Evolutionary conservation across 495 filamentous ascomycete genomes (phyloP).

Genomic region (Penicillium desertorum): DNA sequence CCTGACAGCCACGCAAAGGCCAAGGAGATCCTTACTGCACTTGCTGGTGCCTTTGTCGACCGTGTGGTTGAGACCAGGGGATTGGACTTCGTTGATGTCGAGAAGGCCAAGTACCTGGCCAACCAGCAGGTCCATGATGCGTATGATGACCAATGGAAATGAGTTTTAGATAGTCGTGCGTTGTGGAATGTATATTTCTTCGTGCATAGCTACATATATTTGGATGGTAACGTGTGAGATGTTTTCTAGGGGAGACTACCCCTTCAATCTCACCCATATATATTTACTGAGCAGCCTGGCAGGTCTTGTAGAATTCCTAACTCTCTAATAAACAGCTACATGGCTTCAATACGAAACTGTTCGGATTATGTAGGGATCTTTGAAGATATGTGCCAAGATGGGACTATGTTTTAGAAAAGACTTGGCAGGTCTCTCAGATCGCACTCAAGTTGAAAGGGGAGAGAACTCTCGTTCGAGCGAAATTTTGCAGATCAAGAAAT

Average conservation of each 20-base stretch:
- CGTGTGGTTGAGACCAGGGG: constrained; percentile 70
- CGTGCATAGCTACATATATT: background rate
- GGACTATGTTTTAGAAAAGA: background rate
- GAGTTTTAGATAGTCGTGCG: background rate
- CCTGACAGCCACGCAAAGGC: constrained; percentile 61
- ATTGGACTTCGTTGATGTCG: constrained; percentile 62
- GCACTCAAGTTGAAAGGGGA: background rate
- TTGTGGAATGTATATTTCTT: background rate
- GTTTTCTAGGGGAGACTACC: background rate
- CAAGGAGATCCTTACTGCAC: too few relatives aligned
- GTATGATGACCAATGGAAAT: background rate
- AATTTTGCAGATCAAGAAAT: background rate
- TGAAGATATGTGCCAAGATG: background rate
- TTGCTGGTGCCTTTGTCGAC: too few relatives aligned
- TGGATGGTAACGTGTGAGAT: background rate
- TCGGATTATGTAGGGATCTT: background rate
- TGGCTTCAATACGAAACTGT: background rate
- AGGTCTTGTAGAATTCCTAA: background rate
- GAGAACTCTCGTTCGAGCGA: background rate
- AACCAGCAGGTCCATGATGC: constrained; percentile 37
- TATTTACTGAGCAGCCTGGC: background rate
- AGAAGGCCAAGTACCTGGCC: constrained; percentile 64
- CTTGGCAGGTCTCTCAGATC: background rate
- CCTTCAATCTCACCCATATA: background rate
- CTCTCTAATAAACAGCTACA: background rate